phyloP scores from a whole-genome alignment of 495 filamentous ascomycete species.

The Penicillium mononematosum region DNA sequence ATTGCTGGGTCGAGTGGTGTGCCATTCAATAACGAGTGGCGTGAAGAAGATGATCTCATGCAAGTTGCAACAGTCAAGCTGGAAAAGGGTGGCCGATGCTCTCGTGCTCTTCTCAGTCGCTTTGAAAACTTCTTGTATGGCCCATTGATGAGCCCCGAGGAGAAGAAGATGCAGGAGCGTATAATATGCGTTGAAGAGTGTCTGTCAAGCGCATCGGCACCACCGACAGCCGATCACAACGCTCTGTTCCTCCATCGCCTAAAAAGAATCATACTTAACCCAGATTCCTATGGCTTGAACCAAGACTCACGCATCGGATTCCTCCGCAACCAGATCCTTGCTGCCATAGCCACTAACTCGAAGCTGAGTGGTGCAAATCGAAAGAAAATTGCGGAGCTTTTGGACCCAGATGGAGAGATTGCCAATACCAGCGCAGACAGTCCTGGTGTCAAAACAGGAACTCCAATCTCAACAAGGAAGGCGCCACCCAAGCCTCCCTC shows the following conservation, averaged over 20 bases:
- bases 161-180: conserved; percentile 3
- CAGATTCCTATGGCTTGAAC: not conserved
- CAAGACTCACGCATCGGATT: not conserved
- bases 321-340: not conserved
- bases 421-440: not conserved
- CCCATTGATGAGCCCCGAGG: conserved; percentile 2
- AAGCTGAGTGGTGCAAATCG: not conserved
- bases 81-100: not conserved
- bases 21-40: not conserved
- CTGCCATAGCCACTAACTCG: not conserved
- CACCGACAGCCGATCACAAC: not conserved
- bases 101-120: conserved; percentile 1
- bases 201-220: not conserved
- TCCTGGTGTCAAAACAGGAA: not conserved
- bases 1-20: too few relatives aligned
- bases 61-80: not conserved
- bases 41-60: conserved; percentile 7
- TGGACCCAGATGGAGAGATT: not conserved
- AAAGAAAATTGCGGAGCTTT: not conserved
- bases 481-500: not conserved
- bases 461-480: not conserved
- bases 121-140: conserved; percentile 4
- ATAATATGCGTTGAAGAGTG: conserved; percentile 3
- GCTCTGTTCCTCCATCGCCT: not conserved
- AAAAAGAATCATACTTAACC: not conserved